Base-by-base conservation (phyloP, 78 protist species). In the Emiliania huxleyi region DNA sequence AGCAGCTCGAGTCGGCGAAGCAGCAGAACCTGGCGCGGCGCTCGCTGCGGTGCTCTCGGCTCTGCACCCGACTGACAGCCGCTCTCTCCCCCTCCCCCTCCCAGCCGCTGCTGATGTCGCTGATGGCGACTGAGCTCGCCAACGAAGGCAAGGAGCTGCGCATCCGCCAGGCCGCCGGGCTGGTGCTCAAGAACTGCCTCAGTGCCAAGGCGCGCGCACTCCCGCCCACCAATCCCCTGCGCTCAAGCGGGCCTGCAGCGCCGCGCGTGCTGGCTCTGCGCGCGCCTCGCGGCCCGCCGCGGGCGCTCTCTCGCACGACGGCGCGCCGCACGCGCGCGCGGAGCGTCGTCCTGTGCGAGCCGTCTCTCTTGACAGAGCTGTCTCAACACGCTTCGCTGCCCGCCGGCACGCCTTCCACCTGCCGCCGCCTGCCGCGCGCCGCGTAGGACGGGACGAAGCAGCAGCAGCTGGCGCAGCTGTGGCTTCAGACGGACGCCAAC, bases 101-200 rank as follows among this genome's bases (percentile, higher is more conserved):
- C 18, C 75, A 87, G 91, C 87, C 87, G 0, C 5, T 12, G 46
- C 92, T 42, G 52, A 48, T 94, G 22, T 0, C 12, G 4, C 0
- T 88, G 5, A 69, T 94, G 21, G 1, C 91, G 19, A 38, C 4
- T 33, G 96, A 94, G 87, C 85, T 94, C 0, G 77, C 77, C 18
- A 56, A 52, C 89, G 87, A 91, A 22, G 89, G 11, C 42, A 91
- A 91, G 90, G 35, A 5, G 23, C 52, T 43, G 23, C 19, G 43
- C 19, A 4, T n/a, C 29, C 94, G 96, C 22, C 93, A 26, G 42
- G 37, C 91, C 1, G 96, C 96, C 1, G 94, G 95, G 0, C 2
- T 71, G 44, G 1, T 93, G 18, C 46, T 95, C n/a, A 95, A 95
- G 89, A 95, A 95, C 92, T 12, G 92, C 21, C 33, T 94, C 1